Evolutionary conservation across 768 basidiomycete genomes (phyloP), one percentile per base, ranked within the genome.

Genomic region (Galerina sulciceps): DNA sequence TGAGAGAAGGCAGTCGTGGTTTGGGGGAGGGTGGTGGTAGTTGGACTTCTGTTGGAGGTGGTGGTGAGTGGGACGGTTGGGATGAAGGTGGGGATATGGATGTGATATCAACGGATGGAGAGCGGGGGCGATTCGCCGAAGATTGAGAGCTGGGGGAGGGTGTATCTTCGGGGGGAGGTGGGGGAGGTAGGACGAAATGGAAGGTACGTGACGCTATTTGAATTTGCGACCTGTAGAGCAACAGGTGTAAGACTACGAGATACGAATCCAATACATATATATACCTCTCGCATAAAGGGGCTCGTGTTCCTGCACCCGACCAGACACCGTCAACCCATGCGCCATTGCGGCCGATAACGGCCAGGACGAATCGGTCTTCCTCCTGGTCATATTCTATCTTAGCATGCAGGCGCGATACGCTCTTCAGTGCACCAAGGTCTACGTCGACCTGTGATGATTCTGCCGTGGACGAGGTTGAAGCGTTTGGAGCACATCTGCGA

Each of bases 271-370:
- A 15, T 49, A 45, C n/a, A n/a, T 40, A 36, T 38, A 22, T 45
- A 36, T 36, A 94, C 96, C 93, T 84, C 71, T 94, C 93, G 37
- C 88, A 81, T 18, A 99, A 78, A 31, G 91, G 85, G n/a, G 94
- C 90, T 59, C 88, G 85, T 59, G 90, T 89, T 14, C 96, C 94
- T 63, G 91, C 89, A 10, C 90, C 91, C 48, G 88, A 88, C 92
- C 96, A 99, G n/a, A 92, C 87, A 31, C 95, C 96, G 63, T 99
- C 95, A 4, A 99, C 94, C 91, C 96, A 98, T 15, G 95, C 95
- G 11, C 97, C 97, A 67, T 99, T 99, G 58, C 97, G 81, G n/a
- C 97, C 97, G 37, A 93, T 83, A 37, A 99, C 96, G 59, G 88
- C 87, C 36, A 99, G 84, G 14, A 93, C 87, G 71, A 96, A 97